phyloP scores from a whole-genome alignment of 192 early-diverging fungal genomes.

The Neocallimastix lanati region DNA sequence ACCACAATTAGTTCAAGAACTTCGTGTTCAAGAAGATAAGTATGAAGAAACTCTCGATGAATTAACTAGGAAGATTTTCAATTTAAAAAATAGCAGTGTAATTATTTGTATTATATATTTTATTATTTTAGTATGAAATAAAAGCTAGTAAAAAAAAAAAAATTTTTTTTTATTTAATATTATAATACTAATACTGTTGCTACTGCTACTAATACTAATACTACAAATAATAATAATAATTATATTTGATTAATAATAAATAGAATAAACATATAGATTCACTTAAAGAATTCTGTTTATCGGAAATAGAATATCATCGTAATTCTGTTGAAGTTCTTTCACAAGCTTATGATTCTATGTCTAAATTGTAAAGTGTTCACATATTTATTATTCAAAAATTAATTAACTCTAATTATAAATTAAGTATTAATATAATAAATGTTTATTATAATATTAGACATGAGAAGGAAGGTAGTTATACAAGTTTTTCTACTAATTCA shows the following conservation, averaged over 20 bases:
- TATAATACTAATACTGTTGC: too few relatives aligned
- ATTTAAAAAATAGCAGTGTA: constrained; percentile 69
- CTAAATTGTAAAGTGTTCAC: neutral
- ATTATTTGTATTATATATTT: neutral
- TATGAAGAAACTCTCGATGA: constrained; percentile 81
- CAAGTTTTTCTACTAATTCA: neutral
- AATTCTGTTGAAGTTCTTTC: neutral
- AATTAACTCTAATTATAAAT: too few relatives aligned
- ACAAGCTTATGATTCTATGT: neutral
- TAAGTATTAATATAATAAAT: too few relatives aligned
- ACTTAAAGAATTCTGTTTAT: neutral
- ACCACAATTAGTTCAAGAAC: constrained; percentile 77
- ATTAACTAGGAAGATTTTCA: constrained; percentile 55
- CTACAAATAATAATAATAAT: too few relatives aligned
- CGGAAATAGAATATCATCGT: neutral
- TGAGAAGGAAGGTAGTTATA: neutral
- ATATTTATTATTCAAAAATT: neutral
- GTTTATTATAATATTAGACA: neutral
- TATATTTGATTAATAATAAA: neutral
- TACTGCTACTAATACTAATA: too few relatives aligned
- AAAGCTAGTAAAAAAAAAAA: too few relatives aligned
- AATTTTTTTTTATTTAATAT: too few relatives aligned
- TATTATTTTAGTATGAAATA: too few relatives aligned
- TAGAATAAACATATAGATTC: neutral
- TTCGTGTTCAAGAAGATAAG: constrained; percentile 67